A percentile compares a stretch with the other conserved stretches of the same genome.
phyloP scores from a whole-genome alignment of 116 monocot genomes.

The Trichopus zeylanicus region DNA sequence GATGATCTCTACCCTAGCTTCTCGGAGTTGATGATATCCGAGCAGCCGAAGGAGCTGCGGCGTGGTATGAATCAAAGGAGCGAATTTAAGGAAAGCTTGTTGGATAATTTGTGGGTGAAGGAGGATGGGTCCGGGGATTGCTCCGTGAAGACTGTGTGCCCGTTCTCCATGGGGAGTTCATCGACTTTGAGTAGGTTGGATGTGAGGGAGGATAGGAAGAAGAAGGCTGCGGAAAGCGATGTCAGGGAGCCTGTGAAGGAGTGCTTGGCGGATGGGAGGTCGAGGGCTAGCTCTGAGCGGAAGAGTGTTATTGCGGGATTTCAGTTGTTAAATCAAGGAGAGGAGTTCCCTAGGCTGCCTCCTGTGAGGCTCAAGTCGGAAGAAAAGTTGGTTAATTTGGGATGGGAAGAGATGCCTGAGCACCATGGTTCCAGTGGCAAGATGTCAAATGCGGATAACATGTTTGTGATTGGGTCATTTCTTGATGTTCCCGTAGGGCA shows the following conservation, averaged over 20 bases:
- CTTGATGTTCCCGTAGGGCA: slow-evolving; percentile 90
- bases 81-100: slow-evolving; percentile 22
- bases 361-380: slow-evolving; percentile 82
- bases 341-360: slow-evolving; percentile 71
- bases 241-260: slow-evolving; percentile 23
- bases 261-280: slow-evolving; percentile 10
- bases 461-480: slow-evolving; percentile 71
- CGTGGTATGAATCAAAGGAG: slow-evolving; percentile 7
- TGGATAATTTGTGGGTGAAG: slow-evolving; percentile 45
- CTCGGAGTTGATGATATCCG: slow-evolving; percentile 51
- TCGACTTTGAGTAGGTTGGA: slow-evolving; percentile 28
- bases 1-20: slow-evolving; percentile 71
- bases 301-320: slow-evolving; percentile 13
- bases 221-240: slow-evolving; percentile 27
- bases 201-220: slow-evolving; percentile 35
- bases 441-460: slow-evolving; percentile 36
- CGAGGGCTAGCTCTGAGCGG: slow-evolving; percentile 13
- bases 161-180: slow-evolving; percentile 42
- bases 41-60: slow-evolving; percentile 23
- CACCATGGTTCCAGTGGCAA: slow-evolving; percentile 40
- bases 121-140: slow-evolving; percentile 38
- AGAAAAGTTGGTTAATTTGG: slow-evolving; percentile 56
- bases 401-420: slow-evolving; percentile 62
- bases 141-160: slow-evolving; percentile 67
- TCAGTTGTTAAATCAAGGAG: slow-evolving; percentile 47